Evolutionary conservation across 108 stramenopile species (phyloP), one percentile per base, ranked within the genome.

Genomic region (Bacterosira constricta): DNA sequence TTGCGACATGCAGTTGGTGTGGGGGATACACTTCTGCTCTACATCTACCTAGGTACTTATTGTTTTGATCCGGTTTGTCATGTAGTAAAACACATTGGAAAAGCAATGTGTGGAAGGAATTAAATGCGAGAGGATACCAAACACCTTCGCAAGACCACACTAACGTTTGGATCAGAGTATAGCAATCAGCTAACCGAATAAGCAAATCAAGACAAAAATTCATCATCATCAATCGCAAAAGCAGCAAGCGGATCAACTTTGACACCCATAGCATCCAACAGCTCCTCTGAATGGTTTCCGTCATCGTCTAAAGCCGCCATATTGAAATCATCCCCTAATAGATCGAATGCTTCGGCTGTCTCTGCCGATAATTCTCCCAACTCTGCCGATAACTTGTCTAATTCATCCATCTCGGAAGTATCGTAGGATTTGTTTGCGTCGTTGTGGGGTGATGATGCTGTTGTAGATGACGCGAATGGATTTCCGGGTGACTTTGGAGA

Each of bases 151-250:
- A n/a, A n/a, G n/a, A 49, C 47, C 9, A 13, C 13, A 60, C 9
- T 25, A 60, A 39, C 7, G 20, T 37, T 25, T 18, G 20, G 9
- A 60, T 21, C 6, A 36, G 36, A 37, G 18, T 18, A 18, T 0
- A 23, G 59, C 59, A 32, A 37, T 4, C 6, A 0, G 32, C 13
- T 3, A 15, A 37, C 57, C 20, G 15, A 17, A 39, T 39, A 15
- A 39, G 18, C 13, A 25, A 39, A 60, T 25, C 18, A 37, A 37
- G 30, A 31, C 21, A 44, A 47, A 58, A 74, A 66, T 21, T 66
- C 64, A 38, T 74, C 64, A 62, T 66, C 47, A 79, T 80, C 71
- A 55, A 75, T 65, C 20, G 54, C 69, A 78, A 78, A 78, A 41
- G 77, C 83, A 30, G 82, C 79, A 37, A 71, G 50, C 39, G 69